Evolutionary conservation across 1,139 yeast species (phyloP), one percentile per base, ranked within the genome.

Genomic region (Trichomonascaceae sp.): DNA sequence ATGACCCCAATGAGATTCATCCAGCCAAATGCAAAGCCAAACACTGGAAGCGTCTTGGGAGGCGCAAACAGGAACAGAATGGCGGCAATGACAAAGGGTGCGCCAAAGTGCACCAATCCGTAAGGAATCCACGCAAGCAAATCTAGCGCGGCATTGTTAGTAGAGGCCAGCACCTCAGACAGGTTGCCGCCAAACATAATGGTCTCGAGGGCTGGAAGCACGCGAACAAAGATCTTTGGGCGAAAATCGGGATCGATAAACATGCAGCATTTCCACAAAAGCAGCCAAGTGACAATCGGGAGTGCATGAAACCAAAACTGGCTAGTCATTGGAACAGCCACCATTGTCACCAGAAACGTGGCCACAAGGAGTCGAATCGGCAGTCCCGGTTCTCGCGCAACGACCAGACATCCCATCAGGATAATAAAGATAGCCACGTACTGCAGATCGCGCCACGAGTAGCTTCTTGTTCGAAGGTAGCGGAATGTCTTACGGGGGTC

Each of bases 21-120:
- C 63, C 81, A 87, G n/a, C 99, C 99, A 60, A 89, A 85, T 5
- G 96, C 92, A 64, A 85, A 82, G 3, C 87, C 96, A 57, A 78
- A 92, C 4, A 85, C 75, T 42, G 93, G 74, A 34, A 89, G 62
- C 6, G 85, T 67, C 4, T 87, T 80, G 35, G 99, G 98, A 18
- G 98, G 97, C 2, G 84, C 96, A 65, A 84, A 89, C 22, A 89
- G 47, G 52, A 84, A 89, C 33, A 85, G 62, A 37, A 85, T 56
- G 4, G 68, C 72, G 0, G 97, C 92, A 34, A 84, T 84, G 8
- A 89, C 71, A 54, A 87, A 84, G 4, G 99, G 98, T 16, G 85
- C 74, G 25, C 80, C 74, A 51, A 84, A 92, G 60, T 89, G 99
- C 44, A 82, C 67, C 17, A 89, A 56, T 4, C 98, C 98, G 55